Evolutionary conservation across 1,284 basidiomycete genomes (phyloP).

Genomic region (Malassezia brasiliensis): DNA sequence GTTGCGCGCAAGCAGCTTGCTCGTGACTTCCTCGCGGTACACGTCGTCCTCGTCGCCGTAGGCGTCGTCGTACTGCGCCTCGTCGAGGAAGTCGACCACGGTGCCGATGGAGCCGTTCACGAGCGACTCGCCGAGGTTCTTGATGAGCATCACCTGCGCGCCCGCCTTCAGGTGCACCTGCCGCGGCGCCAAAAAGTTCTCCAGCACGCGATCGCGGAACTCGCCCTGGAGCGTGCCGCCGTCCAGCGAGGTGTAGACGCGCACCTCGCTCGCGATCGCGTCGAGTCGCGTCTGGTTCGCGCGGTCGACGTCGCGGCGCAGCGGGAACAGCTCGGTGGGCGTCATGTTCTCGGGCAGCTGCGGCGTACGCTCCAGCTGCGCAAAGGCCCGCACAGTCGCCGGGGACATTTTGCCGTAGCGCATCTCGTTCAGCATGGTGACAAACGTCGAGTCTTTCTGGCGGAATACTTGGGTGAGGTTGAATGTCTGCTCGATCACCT

Average conservation of each 20-base stretch:
- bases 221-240: slow-evolving; percentile 24
- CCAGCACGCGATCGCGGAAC: slow-evolving; percentile 24
- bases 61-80: slow-evolving; percentile 21
- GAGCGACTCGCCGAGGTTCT: slow-evolving; percentile 63
- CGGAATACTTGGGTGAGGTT: slow-evolving; percentile 81
- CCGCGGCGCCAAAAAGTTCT: slow-evolving; percentile 33
- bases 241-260: slow-evolving; percentile 31
- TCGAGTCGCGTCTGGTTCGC: slow-evolving; percentile 62
- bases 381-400: slow-evolving; percentile 31
- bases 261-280: slow-evolving; percentile 21
- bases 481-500: slow-evolving; percentile 65
- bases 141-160: slow-evolving; percentile 63
- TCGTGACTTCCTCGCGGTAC: slow-evolving; percentile 35
- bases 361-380: slow-evolving; percentile 24
- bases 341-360: slow-evolving; percentile 27
- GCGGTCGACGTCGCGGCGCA: slow-evolving; percentile 68
- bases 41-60: slow-evolving; percentile 31
- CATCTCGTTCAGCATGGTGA: slow-evolving; percentile 41
- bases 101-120: slow-evolving; percentile 75
- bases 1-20: slow-evolving; percentile 33
- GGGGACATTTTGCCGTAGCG: slow-evolving; percentile 25
- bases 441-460: slow-evolving; percentile 53
- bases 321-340: slow-evolving; percentile 57
- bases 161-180: slow-evolving; percentile 59
- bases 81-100: slow-evolving; percentile 50